Evolutionary conservation across 169 alveolate genomes (phyloP), one percentile per base, ranked within the genome.

Genomic region (Plasmodium ovale): DNA sequence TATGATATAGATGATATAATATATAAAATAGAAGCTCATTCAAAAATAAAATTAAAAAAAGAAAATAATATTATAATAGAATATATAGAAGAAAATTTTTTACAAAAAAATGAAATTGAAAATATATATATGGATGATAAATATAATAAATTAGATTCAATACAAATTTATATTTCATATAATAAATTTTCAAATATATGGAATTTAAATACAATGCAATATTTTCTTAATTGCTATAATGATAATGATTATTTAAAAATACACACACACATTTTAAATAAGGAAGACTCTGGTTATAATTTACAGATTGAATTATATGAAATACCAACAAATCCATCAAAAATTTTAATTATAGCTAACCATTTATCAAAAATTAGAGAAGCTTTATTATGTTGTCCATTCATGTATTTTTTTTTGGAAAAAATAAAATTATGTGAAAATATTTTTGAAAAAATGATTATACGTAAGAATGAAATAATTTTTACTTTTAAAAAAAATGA

Each of bases 351-450:
- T 0, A 60, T 67, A 27, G 82, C 90, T 12, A 82, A 31, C 19
- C 90, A 82, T 39, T 67, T 82, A 59, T 82, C 90, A 14, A 82
- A 68, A 82, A 82, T 82, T 65, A 25, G 90, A 82, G 90, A 82
- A 51, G 90, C 90, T 51, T 54, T 82, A 42, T 72, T 35, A 33
- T 82, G 85, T 82, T 71, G 90, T 21, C 74, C 90, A 33, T 67
- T 65, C 12, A 82, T 82, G 90, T 84, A 82, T 29, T 82, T 82
- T 65, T 68, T 82, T 44, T 71, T 82, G n/a, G 35, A 82, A 35
- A 64, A 67, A 53, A 59, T 64, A n/a, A 69, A 82, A 49, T 29
- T n/a, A 10, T 44, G 44, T 6, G 90, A 82, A 82, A 68, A 82
- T 82, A 12, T 60, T 33, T 82, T 82, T 56, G 71, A 58, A 65